These are phyloP conservation scores for Aspergillus neoniger DNA, from an alignment of 2,329 filamentous ascomycete genomes.

Conservation along the genomic window DNA sequence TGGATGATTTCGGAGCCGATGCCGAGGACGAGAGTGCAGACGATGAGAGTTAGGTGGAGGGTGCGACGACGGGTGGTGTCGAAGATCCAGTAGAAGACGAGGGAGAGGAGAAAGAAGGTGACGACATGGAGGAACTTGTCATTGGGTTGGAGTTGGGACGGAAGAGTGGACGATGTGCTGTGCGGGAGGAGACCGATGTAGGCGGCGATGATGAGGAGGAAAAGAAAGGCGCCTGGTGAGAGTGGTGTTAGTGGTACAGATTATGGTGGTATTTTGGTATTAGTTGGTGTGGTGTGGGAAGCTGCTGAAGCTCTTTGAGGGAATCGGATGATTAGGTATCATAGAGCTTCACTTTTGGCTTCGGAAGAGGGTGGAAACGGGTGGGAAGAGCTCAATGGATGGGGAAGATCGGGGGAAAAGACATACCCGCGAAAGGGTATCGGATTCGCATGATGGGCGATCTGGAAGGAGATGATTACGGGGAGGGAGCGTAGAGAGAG, in stretches of 20 bases:
- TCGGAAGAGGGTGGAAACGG: not conserved
- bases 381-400: not conserved
- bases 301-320: not conserved
- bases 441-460: constrained; percentile 72
- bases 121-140: constrained; percentile 87
- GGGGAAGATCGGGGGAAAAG: constrained; percentile 5
- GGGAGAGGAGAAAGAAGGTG: constrained; percentile 86
- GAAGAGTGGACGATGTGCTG: constrained; percentile 39
- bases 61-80: constrained; percentile 85
- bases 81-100: constrained; percentile 91
- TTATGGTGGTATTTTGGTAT: too few species aligned
- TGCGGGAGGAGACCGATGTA: constrained; percentile 74
- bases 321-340: not conserved
- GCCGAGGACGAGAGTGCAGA: constrained; percentile 68
- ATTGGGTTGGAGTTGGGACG: constrained; percentile 63
- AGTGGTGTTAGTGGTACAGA: not conserved
- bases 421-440: constrained; percentile 81
- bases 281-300: not conserved
- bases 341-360: not conserved
- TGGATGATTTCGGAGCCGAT: constrained; percentile 61
- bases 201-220: constrained; percentile 71
- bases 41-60: constrained; percentile 76
- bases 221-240: constrained; percentile 61
- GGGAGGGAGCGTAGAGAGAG: constrained; percentile 13
- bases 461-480: constrained; percentile 13